These are phyloP conservation scores for Xylaria palmicola DNA, from an alignment of 495 filamentous ascomycete species.

Conservation along the genomic window DNA sequence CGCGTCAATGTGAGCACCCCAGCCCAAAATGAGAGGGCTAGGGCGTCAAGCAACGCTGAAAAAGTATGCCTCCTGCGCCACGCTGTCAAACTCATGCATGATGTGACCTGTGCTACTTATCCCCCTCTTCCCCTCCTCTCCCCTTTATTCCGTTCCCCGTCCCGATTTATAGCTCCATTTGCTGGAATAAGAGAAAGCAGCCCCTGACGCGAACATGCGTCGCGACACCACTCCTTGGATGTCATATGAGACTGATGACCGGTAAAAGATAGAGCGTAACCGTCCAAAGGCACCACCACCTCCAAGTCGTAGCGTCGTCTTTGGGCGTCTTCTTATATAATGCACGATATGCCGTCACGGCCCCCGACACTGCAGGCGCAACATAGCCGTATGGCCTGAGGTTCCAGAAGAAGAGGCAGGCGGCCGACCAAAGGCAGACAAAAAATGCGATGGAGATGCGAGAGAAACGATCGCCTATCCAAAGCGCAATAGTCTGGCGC, in stretches of 20 bases:
- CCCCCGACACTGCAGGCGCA: not conserved
- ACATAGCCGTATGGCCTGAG: conserved; percentile 4
- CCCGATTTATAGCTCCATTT: not conserved
- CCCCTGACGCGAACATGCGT: not conserved
- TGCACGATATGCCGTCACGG: conserved; percentile 2
- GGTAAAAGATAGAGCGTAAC: conserved; percentile 14
- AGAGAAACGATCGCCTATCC: conserved; percentile 44
- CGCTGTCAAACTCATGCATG: conserved; percentile 11
- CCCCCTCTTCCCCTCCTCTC: not conserved
- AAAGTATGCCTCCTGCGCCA: conserved; percentile 10
- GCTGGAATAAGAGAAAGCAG: not conserved
- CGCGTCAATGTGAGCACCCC: conserved; percentile 1
- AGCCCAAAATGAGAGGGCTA: not conserved
- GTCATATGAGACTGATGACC: conserved; percentile 4
- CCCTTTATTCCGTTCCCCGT: not conserved
- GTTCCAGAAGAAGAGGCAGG: conserved; percentile 41
- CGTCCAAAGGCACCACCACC: conserved; percentile 18
- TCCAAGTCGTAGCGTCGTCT: conserved; percentile 8
- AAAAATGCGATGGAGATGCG: conserved; percentile 39
- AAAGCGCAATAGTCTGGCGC: conserved; percentile 41
- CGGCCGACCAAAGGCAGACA: conserved; percentile 44
- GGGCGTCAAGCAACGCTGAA: conserved; percentile 1
- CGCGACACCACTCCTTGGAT: not conserved
- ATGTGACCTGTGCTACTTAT: conserved; percentile 7
- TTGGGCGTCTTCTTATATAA: conserved; percentile 13